Percentiles rank a stretch among this genome's conserved stretches.
phyloP scores from a whole-genome alignment of 805 yeast species.

The Metschnikowia aberdeeniae region DNA sequence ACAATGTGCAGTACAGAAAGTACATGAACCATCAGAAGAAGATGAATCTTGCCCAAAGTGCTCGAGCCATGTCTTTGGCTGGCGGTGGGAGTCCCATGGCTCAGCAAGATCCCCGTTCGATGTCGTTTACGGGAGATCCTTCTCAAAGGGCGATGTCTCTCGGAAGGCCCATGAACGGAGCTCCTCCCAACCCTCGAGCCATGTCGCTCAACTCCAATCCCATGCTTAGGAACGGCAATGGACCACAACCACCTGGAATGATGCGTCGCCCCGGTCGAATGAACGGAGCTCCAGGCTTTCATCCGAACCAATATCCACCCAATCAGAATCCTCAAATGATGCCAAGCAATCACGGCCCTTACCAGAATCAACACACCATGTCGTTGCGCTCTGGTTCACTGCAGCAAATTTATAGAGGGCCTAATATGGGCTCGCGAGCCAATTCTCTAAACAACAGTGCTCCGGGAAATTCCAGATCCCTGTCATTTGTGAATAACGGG shows the following conservation, averaged over 20 bases:
- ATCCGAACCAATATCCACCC: not conserved
- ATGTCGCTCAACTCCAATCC: slow-evolving; percentile 38
- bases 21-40: slow-evolving; percentile 67
- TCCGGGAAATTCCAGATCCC: not conserved
- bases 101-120: slow-evolving; percentile 28
- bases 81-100: slow-evolving; percentile 33
- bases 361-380: slow-evolving; percentile 10
- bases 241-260: not conserved
- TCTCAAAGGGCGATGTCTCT: slow-evolving; percentile 25
- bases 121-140: slow-evolving; percentile 19
- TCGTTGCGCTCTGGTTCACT: slow-evolving; percentile 10
- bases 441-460: slow-evolving; percentile 13
- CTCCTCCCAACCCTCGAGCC: slow-evolving; percentile 28
- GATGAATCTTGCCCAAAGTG: slow-evolving; percentile 44
- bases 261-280: slow-evolving; percentile 1
- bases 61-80: slow-evolving; percentile 42
- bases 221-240: slow-evolving; percentile 7
- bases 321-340: not conserved
- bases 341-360: not conserved
- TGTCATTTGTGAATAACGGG: not conserved
- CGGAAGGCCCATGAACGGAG: slow-evolving; percentile 22
- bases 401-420: slow-evolving; percentile 6
- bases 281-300: not conserved
- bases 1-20: slow-evolving; percentile 63
- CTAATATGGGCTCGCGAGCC: slow-evolving; percentile 9